Conservation (phyloP, 2,329 filamentous ascomycete genomes). For the Ophiostoma sp. region DNA sequence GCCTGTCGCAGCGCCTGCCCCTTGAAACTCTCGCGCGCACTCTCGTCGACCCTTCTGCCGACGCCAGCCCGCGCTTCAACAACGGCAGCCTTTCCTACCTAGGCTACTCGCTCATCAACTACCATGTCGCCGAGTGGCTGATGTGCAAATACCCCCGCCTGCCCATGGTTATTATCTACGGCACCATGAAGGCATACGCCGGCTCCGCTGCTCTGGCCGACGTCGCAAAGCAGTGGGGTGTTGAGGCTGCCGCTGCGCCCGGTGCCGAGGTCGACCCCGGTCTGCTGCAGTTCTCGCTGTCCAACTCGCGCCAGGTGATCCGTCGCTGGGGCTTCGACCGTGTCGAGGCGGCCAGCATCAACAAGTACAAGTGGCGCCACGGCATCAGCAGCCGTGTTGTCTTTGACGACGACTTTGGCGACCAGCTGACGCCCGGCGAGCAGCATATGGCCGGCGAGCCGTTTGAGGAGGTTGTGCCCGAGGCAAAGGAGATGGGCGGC, state of each 20-base stretch:
- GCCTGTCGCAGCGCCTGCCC: constrained; percentile 74
- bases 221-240: constrained; percentile 81
- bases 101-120: constrained; percentile 76
- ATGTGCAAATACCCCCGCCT: constrained; percentile 86
- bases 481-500: constrained; percentile 18
- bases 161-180: constrained; percentile 80
- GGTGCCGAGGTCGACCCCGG: constrained; percentile 90
- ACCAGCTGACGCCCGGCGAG: constrained; percentile 37
- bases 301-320: constrained; percentile 42
- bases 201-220: constrained; percentile 68
- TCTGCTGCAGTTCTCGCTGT: constrained; percentile 69
- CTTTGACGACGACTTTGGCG: constrained; percentile 80
- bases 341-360: constrained; percentile 43
- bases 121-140: constrained; percentile 84
- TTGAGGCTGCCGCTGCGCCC: constrained; percentile 79
- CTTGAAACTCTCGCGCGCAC: constrained; percentile 79
- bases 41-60: constrained; percentile 80
- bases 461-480: constrained; percentile 16
- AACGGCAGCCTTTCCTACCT: constrained; percentile 78
- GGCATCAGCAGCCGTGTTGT: constrained; percentile 73
- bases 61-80: constrained; percentile 75
- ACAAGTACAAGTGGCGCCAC: constrained; percentile 55
- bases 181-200: constrained; percentile 77
- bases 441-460: constrained; percentile 24
- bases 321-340: constrained; percentile 50